Evolutionary conservation across 176 grass and related monocot genomes (phyloP).

Genomic region (Oryza officinalis): DNA sequence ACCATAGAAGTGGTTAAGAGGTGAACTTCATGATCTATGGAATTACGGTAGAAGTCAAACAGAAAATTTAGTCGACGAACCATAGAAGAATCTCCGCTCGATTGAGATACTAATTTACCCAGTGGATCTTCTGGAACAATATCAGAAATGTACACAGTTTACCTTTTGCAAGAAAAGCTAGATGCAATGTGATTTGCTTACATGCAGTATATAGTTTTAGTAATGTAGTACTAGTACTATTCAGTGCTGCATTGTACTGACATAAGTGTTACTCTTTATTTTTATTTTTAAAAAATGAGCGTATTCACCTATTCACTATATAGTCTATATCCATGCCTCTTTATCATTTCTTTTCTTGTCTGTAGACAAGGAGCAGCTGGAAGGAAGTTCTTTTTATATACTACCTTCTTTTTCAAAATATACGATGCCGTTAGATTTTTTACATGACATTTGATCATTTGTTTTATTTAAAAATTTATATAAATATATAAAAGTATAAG

Average conservation of each 20-base stretch:
- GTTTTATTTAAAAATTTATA: no score
- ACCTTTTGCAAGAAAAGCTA: not conserved
- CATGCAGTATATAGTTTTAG: not conserved
- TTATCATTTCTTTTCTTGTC: not conserved
- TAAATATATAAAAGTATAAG: no score
- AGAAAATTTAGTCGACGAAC: slow-evolving; percentile 18
- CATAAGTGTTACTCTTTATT: not conserved
- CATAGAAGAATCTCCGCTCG: slow-evolving; percentile 31
- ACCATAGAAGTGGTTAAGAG: slow-evolving; percentile 86
- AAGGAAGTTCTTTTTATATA: no score
- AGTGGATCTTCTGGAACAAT: not conserved
- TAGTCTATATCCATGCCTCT: not conserved
- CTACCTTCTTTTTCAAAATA: no score
- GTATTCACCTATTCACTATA: not conserved
- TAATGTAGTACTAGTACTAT: not conserved
- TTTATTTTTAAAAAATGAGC: not conserved
- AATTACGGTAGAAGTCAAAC: slow-evolving; percentile 64
- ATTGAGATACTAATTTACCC: not conserved
- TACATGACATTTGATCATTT: no score
- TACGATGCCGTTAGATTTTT: no score
- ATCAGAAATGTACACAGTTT: not conserved
- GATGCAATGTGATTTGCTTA: not conserved
- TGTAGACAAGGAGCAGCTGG: not conserved
- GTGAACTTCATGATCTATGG: slow-evolving; percentile 81
- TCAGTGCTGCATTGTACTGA: not conserved